Evolutionary conservation across 768 basidiomycete species (phyloP), one percentile per base, ranked within the genome.

Genomic region (Kwoniella sp.): DNA sequence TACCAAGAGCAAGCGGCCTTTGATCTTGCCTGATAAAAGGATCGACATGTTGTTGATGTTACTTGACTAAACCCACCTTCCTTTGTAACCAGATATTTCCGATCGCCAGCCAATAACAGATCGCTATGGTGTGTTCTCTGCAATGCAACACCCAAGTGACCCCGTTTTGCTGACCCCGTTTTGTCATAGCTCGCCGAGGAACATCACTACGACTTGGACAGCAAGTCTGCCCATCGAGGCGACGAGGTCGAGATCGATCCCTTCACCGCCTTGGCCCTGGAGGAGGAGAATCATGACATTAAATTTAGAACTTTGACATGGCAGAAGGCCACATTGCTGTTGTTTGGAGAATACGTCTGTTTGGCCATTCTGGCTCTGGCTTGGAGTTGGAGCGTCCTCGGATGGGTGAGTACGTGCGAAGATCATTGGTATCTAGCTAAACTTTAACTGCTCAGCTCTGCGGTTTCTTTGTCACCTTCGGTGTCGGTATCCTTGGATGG

Each of bases 301-400:
- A 72, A 72, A 30, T 73, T 64, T 46, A 60, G 74, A 7, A 76
- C 74, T 0, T 63, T 76, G 30, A 64, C 60, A 7, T 76, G 74
- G 74, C 74, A 76, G 48, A 76, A 76, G 56, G 60, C 74, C 2
- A 65, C 74, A 24, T 47, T 72, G 12, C 53, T 76, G 17, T 55
- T 76, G 50, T 76, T 76, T 63, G 74, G 74, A 22, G 74, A 76
- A 58, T 76, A 76, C 54, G 74, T 76, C 30, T 76, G 74, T 68
- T 58, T 76, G 50, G 74, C 74, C 50, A 76, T 76, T 49, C 55
- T 76, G 10, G 74, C 74, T 2, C 50, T 76, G 22, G 63, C 71
- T 2, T 76, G 74, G 74, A 71, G 69, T 58, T 76, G 74, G 74
- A 68, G 65, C 51, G 74, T 76, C 7, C 37, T 76, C 9, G 74